Base-by-base conservation (phyloP, 2,329 filamentous ascomycete genomes). In the Beauveria australis region DNA sequence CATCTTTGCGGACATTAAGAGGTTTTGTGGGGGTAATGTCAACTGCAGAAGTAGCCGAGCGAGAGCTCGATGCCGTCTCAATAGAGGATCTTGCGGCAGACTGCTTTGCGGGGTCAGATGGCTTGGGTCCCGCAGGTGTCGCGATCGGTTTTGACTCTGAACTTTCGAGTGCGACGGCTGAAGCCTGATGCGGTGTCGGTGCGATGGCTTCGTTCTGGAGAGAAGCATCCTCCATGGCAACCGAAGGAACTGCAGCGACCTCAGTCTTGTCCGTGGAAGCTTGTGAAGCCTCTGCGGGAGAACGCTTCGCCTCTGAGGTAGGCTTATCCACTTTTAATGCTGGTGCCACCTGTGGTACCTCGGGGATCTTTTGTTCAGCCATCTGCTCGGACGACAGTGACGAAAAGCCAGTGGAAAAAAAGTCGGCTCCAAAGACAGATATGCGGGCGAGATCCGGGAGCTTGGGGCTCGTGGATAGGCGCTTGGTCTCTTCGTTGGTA, bases 351-450 rank as follows among this genome's bases (percentile, higher is more conserved):
- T 58, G 26, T 14, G 61, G 52, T 1, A 58, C 53, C 3, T 63
- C 62, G 18, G 60, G 60, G 14, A 56, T 63, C 14, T 48, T 12
- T 43, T 56, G 43, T 18, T 48, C 33, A 28, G 41, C 53, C 7
- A 61, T 48, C 59, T 66, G 28, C 18, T 61, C 26, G 7, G 66
- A 59, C 18, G 72, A 57, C 53, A 56, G 12, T 5, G 53, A 46
- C 8, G 46, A 40, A n/a, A 61, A 61, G 1, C 59, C 59, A 28
- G 14, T 64, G 18, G 67, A 76, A 63, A 86, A 85, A 48, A 87
- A 75, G 61, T 85, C 82, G 47, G 81, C 74, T 1, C 83, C 82
- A 67, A 87, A 87, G 1, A 77, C 76, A 47, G 85, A 87, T 74
- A 87, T 75, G 28, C 84, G 81, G 14, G 77, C 75, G 3, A 88